A percentile compares a stretch with the other conserved stretches of the same genome.
Conservation (phyloP, 768 basidiomycete genomes). For the Mycena pura region DNA sequence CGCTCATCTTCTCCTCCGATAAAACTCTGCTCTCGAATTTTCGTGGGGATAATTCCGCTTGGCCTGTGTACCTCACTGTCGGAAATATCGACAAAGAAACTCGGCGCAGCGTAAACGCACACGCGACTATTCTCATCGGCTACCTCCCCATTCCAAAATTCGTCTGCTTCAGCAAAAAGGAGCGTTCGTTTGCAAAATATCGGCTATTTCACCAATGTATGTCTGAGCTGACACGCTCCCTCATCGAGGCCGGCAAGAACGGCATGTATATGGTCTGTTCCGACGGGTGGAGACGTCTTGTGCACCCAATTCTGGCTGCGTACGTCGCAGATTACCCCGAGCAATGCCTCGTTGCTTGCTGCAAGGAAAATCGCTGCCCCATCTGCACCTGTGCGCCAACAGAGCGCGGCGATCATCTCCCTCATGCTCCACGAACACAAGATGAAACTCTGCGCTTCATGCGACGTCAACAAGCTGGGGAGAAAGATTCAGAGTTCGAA, state of each 20-base stretch:
- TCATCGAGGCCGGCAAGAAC: constrained; percentile 16
- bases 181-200: constrained; percentile 27
- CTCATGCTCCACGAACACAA: neutral
- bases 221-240: constrained; percentile 29
- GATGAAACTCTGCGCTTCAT: constrained; percentile 19
- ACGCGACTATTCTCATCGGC: constrained; percentile 34
- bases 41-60: constrained; percentile 36
- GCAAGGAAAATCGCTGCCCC: constrained; percentile 21
- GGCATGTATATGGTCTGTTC: constrained; percentile 24
- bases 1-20: constrained; percentile 41
- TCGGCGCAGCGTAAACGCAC: constrained; percentile 23
- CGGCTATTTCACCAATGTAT: constrained; percentile 43
- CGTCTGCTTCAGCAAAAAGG: constrained; percentile 25
- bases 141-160: constrained; percentile 43
- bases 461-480: constrained; percentile 22
- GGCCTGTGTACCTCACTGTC: constrained; percentile 43
- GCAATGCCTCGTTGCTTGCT: neutral
- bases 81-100: constrained; percentile 38
- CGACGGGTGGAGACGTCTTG: neutral
- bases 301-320: constrained; percentile 21
- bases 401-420: constrained; percentile 4
- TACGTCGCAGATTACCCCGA: constrained; percentile 2
- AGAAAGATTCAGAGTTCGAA: constrained; percentile 24
- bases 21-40: constrained; percentile 40
- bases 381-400: neutral